Evolutionary conservation across 257 asterid species (phyloP).

Genomic region (Ehretia macrophylla): DNA sequence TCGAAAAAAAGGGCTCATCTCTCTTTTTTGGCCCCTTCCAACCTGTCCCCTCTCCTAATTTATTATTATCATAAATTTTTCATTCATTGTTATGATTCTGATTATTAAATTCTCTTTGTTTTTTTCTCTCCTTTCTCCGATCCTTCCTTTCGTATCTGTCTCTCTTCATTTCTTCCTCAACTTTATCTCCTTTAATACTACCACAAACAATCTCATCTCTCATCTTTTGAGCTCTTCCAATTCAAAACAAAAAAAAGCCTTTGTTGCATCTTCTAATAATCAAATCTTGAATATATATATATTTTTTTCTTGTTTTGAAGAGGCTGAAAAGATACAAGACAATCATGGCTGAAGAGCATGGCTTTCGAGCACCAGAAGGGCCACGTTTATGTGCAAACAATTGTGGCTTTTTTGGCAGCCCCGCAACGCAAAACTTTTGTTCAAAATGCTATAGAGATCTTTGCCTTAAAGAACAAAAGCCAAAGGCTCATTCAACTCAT

Average conservation of each 20-base stretch:
- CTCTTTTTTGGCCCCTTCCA: constrained; percentile 40
- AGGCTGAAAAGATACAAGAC: background rate
- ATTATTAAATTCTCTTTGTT: constrained; percentile 14
- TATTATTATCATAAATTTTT: constrained; percentile 14
- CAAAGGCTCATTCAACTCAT: constrained; percentile 29
- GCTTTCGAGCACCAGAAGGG: constrained; percentile 68
- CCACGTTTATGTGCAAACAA: constrained; percentile 73
- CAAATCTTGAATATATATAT: background rate
- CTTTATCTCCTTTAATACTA: constrained; percentile 10
- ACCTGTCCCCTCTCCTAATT: constrained; percentile 27
- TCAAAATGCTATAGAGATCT: constrained; percentile 67
- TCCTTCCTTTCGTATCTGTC: constrained; percentile 21
- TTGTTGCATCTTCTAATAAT: background rate
- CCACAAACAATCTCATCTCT: background rate
- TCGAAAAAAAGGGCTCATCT: background rate
- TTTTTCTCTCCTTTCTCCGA: constrained; percentile 14
- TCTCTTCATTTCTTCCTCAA: constrained; percentile 16
- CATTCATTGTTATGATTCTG: constrained; percentile 20
- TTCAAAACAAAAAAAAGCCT: too few species aligned
- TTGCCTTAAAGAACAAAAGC: constrained; percentile 20
- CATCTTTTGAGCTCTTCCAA: too few species aligned
- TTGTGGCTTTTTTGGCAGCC: constrained; percentile 85
- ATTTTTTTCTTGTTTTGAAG: too few species aligned
- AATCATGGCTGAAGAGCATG: constrained; percentile 85
- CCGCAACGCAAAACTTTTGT: constrained; percentile 71